Conservation (phyloP, 306 rosid species). For the Begonia loranthoides region DNA sequence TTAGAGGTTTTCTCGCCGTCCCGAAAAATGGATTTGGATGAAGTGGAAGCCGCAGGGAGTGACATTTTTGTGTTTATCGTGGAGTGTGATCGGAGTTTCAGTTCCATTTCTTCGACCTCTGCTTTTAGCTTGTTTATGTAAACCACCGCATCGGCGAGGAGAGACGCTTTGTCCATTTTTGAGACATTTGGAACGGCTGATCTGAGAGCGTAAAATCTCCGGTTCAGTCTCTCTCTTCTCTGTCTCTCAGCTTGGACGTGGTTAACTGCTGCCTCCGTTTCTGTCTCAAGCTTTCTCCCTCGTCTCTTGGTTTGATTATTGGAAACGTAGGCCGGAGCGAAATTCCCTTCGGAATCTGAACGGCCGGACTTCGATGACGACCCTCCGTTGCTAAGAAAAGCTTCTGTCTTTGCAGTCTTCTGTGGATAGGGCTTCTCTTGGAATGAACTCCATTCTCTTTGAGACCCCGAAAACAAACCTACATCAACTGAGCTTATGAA, state of each 20-base stretch:
- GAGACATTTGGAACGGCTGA: not conserved
- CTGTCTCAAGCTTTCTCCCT: no score
- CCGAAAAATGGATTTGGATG: not conserved
- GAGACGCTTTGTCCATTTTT: not conserved
- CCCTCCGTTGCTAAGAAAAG: no score
- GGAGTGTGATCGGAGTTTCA: not conserved
- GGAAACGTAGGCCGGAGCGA: not conserved
- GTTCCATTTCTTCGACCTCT: not conserved
- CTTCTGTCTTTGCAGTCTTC: no score
- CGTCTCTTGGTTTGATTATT: no score
- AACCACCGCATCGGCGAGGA: not conserved
- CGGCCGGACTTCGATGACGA: no score
- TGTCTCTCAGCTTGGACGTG: not conserved
- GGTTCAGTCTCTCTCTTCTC: not conserved
- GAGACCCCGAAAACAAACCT: slow-evolving; percentile 26
- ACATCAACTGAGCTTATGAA: slow-evolving; percentile 27
- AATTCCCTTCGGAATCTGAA: no score
- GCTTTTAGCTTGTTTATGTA: not conserved
- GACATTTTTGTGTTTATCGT: not conserved
- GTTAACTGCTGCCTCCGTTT: not conserved
- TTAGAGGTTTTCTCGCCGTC: not conserved
- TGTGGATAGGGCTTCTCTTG: not conserved
- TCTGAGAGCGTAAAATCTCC: not conserved
- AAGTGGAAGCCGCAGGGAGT: not conserved
- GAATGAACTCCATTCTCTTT: slow-evolving; percentile 16